Conservation (phyloP, 2,329 filamentous ascomycete genomes). For the Xylariaceae sp. region DNA sequence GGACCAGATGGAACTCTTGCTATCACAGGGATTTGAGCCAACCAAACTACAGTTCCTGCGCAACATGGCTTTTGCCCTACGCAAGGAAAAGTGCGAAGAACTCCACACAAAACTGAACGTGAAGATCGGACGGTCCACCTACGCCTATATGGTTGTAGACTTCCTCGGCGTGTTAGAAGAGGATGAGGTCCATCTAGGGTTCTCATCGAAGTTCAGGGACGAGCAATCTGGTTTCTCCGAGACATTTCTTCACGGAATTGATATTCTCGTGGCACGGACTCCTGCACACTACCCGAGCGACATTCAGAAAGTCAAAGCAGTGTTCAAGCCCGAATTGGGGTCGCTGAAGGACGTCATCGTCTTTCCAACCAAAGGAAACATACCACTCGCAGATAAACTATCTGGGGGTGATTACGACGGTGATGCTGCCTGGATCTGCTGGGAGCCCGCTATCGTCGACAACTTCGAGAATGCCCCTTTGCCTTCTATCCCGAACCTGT, state of each 20-base stretch:
- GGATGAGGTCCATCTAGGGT: constrained; percentile 60
- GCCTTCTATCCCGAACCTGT: constrained; percentile 37
- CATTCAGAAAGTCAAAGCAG: constrained; percentile 59
- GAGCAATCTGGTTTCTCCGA: constrained; percentile 45
- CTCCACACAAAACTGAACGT: constrained; percentile 53
- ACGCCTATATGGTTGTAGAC: constrained; percentile 61
- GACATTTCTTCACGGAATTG: constrained; percentile 45
- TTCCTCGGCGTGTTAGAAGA: constrained; percentile 53
- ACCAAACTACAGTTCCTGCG: constrained; percentile 39
- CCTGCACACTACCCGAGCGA: constrained; percentile 65
- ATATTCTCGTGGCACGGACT: constrained; percentile 61
- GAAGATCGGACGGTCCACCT: constrained; percentile 52
- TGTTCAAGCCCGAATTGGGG: constrained; percentile 52
- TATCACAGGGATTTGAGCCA: constrained; percentile 54
- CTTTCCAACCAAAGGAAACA: constrained; percentile 57
- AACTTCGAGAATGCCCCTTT: constrained; percentile 58
- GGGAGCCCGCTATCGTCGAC: constrained; percentile 57
- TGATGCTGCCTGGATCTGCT: constrained; percentile 71
- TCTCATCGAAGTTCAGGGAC: constrained; percentile 56
- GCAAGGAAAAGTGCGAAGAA: constrained; percentile 43
- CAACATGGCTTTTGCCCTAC: constrained; percentile 37
- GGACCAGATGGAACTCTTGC: constrained; percentile 46
- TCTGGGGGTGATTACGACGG: constrained; percentile 80
- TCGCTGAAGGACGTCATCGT: constrained; percentile 72
- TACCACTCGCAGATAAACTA: constrained; percentile 59